Conservation (phyloP, 2,329 filamentous ascomycete species). For the Penicillium sp. region DNA sequence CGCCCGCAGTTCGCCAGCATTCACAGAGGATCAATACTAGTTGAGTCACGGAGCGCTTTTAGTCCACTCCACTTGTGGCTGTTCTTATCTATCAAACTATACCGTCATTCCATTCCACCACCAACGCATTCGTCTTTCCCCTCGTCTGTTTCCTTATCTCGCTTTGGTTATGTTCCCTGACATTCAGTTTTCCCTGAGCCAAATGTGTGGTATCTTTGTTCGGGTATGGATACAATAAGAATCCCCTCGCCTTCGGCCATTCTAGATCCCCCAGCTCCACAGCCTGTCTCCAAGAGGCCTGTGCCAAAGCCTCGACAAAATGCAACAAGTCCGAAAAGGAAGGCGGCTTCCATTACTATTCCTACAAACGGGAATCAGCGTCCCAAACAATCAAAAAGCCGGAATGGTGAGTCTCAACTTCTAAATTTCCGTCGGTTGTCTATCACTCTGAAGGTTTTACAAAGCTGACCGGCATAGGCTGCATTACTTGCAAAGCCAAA, state of each 20-base stretch:
- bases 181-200: conserved; percentile 8
- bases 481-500: conserved; percentile 70
- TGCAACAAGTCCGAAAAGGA: conserved; percentile 20
- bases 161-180: conserved; percentile 11
- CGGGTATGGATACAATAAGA: conserved; percentile 55
- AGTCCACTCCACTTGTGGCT: conserved; percentile 4
- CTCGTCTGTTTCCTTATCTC: conserved; percentile 5
- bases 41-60: background rate
- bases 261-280: conserved; percentile 35
- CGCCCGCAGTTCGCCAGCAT: background rate
- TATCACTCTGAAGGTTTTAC: conserved; percentile 10
- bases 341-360: conserved; percentile 6
- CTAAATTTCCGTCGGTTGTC: conserved; percentile 11
- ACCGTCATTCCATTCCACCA: background rate
- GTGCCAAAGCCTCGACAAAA: conserved; percentile 19
- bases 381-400: conserved; percentile 70
- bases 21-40: background rate
- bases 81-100: conserved; percentile 9
- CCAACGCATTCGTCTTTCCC: background rate
- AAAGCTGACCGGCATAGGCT: conserved; percentile 48
- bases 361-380: conserved; percentile 35
- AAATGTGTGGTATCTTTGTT: conserved; percentile 4
- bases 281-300: conserved; percentile 20
- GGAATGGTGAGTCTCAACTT: conserved; percentile 59
- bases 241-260: conserved; percentile 58